Evolutionary conservation across 1,284 basidiomycete genomes (phyloP), one percentile per base, ranked within the genome.

Genomic region (Tilletia caries): DNA sequence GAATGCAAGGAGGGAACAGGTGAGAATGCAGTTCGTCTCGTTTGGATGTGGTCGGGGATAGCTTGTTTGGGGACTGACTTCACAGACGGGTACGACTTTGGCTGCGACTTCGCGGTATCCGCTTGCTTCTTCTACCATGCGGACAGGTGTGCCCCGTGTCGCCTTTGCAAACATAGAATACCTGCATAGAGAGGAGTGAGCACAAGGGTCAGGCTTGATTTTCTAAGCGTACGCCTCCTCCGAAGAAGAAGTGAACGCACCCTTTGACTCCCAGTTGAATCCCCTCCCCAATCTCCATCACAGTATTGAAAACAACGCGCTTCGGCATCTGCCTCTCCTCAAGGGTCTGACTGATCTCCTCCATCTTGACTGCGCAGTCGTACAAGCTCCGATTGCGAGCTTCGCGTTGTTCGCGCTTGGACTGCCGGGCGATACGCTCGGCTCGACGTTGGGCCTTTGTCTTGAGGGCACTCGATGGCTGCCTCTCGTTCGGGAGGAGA

Each of bases 191-290:
- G 15, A 27, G 64, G 6, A 29, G 6, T 23, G 27, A 54, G 52
- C 18, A 29, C 52, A 41, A 41, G 37, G 10, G 8, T 41, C 37
- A 41, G 37, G 37, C n/a, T 18, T 50, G 20, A 50, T 6, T 50
- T 6, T 18, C 5, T 5, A 50, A 18, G 46, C 46, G 46, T 4
- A n/a, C n/a, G n/a, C n/a, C n/a, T n/a, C n/a, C n/a, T n/a, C n/a
- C n/a, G n/a, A n/a, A n/a, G n/a, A n/a, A n/a, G n/a, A n/a, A 33
- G n/a, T 8, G 12, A 23, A 43, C 69, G n/a, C 78, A 95, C 90
- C 95, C 96, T 82, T 93, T 93, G 65, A 98, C 87, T 2, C 93
- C 92, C 72, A 98, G 95, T 5, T 60, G 67, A 20, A 58, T 32
- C 15, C 66, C 50, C 1, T 62, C 41, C 1, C 89, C 92, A 33